These are phyloP conservation scores for Trichocomaceae sp. DNA, from an alignment of 2,329 filamentous ascomycete genomes.

Conservation along the genomic window DNA sequence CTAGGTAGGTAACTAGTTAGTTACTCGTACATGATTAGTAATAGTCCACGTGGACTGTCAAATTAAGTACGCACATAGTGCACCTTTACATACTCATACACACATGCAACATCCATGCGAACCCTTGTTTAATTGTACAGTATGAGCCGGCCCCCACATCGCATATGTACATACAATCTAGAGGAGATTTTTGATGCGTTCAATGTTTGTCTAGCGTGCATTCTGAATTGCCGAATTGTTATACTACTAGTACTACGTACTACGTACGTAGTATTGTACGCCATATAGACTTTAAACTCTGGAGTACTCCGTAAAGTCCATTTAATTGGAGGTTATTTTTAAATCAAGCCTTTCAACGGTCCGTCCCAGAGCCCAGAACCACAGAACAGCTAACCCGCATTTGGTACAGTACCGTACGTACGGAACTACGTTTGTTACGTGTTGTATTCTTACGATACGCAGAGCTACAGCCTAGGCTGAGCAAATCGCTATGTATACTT, in stretches of 20 bases:
- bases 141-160: not conserved
- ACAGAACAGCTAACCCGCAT: not conserved
- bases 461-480: not conserved
- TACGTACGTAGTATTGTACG: too few relatives aligned
- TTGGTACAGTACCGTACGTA: not conserved
- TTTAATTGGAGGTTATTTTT: conserved; percentile 6
- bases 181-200: not conserved
- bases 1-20: not conserved
- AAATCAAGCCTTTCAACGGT: not conserved
- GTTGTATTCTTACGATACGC: not conserved
- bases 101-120: not conserved
- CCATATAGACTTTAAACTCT: not conserved
- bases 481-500: not conserved
- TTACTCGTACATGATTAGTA: not conserved
- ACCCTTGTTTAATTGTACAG: not conserved
- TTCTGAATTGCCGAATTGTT: not conserved
- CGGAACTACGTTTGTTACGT: not conserved
- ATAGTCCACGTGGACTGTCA: not conserved
- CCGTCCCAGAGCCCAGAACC: conserved; percentile 2
- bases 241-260: too few relatives aligned
- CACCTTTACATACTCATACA: not conserved
- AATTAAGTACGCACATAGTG: not conserved
- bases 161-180: not conserved
- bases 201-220: not conserved
- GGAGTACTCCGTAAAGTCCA: not conserved